These are phyloP conservation scores for Barnettozyma wickerhamii DNA, from an alignment of 805 yeast genomes.

Conservation along the genomic window DNA sequence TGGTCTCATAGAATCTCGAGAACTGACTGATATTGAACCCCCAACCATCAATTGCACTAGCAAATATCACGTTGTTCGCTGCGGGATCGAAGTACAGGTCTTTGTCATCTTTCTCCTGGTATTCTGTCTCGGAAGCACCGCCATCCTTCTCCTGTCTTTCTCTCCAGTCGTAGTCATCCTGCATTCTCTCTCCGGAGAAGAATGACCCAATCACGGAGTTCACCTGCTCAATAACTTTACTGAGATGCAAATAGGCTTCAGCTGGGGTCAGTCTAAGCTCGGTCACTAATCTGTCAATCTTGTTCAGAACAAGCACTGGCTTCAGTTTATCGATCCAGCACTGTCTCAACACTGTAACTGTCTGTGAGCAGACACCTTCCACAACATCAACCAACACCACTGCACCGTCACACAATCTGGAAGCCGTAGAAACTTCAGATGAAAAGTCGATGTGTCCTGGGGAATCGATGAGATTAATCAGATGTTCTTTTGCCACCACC, in stretches of 20 bases:
- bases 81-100: constrained; percentile 86
- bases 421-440: constrained; percentile 93
- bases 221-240: constrained; percentile 83
- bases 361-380: constrained; percentile 98
- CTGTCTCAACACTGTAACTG: constrained; percentile 90
- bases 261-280: constrained; percentile 78
- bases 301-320: constrained; percentile 85
- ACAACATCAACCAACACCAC: constrained; percentile 93
- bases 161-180: constrained; percentile 75
- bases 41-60: constrained; percentile 95
- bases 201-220: constrained; percentile 93
- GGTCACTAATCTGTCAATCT: constrained; percentile 78
- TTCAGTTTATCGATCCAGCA: constrained; percentile 91
- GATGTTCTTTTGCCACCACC: constrained; percentile 61
- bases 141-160: constrained; percentile 49
- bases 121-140: constrained; percentile 40
- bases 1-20: constrained; percentile 78
- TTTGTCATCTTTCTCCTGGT: constrained; percentile 70
- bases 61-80: constrained; percentile 83
- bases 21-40: constrained; percentile 90
- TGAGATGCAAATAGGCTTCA: constrained; percentile 82
- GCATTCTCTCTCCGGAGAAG: constrained; percentile 89
- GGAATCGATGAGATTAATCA: constrained; percentile 90
- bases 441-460: constrained; percentile 99
- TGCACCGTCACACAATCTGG: constrained; percentile 95